Conservation (phyloP, 768 basidiomycete genomes). For the Lactifluus echinatus region DNA sequence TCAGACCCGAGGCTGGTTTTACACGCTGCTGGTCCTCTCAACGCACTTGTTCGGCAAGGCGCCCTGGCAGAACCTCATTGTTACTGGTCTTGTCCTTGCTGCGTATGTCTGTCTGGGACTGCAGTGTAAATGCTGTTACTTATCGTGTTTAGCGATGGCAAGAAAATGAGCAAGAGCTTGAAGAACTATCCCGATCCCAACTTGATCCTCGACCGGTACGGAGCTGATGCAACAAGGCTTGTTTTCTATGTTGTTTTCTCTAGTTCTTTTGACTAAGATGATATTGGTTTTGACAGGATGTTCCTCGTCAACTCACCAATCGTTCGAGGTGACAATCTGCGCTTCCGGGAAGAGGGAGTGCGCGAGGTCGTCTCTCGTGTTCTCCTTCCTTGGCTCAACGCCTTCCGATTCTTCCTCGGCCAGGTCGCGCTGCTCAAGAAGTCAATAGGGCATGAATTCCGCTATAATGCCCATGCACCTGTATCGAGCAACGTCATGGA, state of each 20-base stretch:
- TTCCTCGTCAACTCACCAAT: conserved; percentile 99
- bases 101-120: conserved; percentile 44
- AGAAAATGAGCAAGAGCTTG: conserved; percentile 99
- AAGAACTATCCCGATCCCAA: conserved; percentile 97
- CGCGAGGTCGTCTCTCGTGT: conserved; percentile 95
- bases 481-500: conserved; percentile 95
- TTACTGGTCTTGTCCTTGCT: conserved; percentile 91
- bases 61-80: conserved; percentile 98
- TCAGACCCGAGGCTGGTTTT: conserved; percentile 99
- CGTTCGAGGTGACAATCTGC: conserved; percentile 93
- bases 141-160: conserved; percentile 62
- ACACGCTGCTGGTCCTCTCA: conserved; percentile 92
- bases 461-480: conserved; percentile 80
- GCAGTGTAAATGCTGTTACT: neutral
- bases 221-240: conserved; percentile 90
- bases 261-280: neutral
- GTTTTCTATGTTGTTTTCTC: neutral
- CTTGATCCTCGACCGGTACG: conserved; percentile 80
- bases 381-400: conserved; percentile 95
- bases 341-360: conserved; percentile 97
- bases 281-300: conserved; percentile 45
- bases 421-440: conserved; percentile 85
- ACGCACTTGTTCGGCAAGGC: conserved; percentile 90
- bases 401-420: conserved; percentile 98
- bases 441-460: conserved; percentile 63